phyloP scores from a whole-genome alignment of 352 stramenopile species.

The Phytophthora tubulina region DNA sequence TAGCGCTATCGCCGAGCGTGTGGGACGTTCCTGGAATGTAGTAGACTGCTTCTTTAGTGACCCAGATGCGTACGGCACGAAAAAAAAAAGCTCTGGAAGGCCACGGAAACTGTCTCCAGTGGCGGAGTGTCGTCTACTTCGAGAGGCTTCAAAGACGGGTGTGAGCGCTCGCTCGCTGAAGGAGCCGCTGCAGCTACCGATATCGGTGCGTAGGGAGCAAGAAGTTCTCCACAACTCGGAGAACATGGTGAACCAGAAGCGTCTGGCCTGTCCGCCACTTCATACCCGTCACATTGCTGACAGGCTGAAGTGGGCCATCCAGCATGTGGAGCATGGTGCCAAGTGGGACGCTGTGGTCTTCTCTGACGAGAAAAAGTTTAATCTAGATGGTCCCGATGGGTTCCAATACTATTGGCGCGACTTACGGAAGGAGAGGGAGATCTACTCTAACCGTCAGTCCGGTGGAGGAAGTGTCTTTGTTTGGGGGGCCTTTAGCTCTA shows the following conservation, averaged over 20 bases:
- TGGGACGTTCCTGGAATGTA: not conserved
- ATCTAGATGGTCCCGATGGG: not conserved
- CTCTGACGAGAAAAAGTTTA: not conserved
- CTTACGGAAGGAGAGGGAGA: not conserved
- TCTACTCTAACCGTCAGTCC: not conserved
- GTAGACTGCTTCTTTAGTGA: not conserved
- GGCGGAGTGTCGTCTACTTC: not conserved
- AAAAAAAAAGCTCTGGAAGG: not conserved
- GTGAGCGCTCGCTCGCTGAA: constrained; percentile 2
- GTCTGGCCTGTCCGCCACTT: not conserved
- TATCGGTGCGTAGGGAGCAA: constrained; percentile 7
- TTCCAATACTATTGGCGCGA: not conserved
- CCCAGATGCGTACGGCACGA: not conserved
- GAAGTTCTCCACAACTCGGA: constrained; percentile 11
- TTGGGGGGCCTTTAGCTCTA: constrained; percentile 2
- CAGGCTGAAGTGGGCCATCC: not conserved
- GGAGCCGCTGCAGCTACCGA: constrained; percentile 3
- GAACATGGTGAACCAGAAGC: constrained; percentile 13
- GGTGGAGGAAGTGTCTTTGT: constrained; percentile 1
- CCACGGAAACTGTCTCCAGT: not conserved
- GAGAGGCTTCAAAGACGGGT: constrained; percentile 4
- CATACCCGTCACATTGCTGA: not conserved
- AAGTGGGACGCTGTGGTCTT: not conserved
- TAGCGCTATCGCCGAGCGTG: not conserved
- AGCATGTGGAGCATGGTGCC: not conserved